Percentiles rank a stretch among this genome's conserved stretches.
Evolutionary conservation across 1,284 basidiomycete species (phyloP).

Genomic region (Ustilago trichophora): DNA sequence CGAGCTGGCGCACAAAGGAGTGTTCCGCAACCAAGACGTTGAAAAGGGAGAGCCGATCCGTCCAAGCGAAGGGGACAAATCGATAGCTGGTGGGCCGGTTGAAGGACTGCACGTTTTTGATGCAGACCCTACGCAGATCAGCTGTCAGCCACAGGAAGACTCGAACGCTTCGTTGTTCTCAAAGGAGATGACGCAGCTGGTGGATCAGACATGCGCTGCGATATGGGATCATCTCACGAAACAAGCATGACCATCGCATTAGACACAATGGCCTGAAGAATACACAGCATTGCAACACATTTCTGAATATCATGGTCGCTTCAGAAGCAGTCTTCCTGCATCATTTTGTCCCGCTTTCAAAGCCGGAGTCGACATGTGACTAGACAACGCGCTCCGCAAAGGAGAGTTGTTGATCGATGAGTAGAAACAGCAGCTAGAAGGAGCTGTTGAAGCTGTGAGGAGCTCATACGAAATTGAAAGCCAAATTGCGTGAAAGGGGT

Average conservation of each 20-base stretch:
- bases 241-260: background rate
- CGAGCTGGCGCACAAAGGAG: conserved; percentile 78
- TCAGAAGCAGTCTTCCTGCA: no score
- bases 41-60: conserved; percentile 74
- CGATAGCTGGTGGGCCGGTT: conserved; percentile 41
- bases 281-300: no score
- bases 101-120: conserved; percentile 45
- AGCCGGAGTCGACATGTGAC: no score
- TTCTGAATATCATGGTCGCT: no score
- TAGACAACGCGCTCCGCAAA: no score
- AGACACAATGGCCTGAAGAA: no score
- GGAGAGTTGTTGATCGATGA: no score
- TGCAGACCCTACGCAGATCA: conserved; percentile 3
- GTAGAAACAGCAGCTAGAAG: no score
- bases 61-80: background rate
- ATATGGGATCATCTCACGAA: conserved; percentile 25
- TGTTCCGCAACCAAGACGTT: conserved; percentile 80
- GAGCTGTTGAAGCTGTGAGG: no score
- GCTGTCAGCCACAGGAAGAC: background rate
- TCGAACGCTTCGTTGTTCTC: conserved; percentile 10
- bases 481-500: no score
- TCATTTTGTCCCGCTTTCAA: no score
- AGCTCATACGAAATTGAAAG: no score
- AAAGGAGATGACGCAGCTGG: conserved; percentile 32
- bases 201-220: conserved; percentile 31